phyloP scores from a whole-genome alignment of 2,329 filamentous ascomycete species.

The Cladosporium sp. region DNA sequence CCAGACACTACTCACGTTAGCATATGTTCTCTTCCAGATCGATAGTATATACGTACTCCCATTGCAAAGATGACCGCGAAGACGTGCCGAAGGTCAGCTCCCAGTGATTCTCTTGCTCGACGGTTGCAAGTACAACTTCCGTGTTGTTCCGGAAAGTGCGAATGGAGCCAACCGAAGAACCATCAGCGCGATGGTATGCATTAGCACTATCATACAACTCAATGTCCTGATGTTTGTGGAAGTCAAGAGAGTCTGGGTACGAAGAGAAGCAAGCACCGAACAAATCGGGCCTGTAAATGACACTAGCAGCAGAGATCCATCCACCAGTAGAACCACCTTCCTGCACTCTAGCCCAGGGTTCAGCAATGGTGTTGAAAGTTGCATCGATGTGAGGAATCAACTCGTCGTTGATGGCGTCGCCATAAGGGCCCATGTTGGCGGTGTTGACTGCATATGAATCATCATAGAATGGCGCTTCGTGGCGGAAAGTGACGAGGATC shows the following conservation, averaged over 20 bases:
- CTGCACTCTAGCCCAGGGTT: slow-evolving; percentile 40
- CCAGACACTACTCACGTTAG: slow-evolving; percentile 30
- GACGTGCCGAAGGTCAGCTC: slow-evolving; percentile 40
- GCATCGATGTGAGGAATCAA: slow-evolving; percentile 38
- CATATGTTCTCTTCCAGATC: neutral
- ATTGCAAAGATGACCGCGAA: slow-evolving; percentile 37
- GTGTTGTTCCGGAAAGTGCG: slow-evolving; percentile 32
- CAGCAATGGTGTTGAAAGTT: slow-evolving; percentile 39
- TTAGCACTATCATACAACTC: slow-evolving; percentile 36
- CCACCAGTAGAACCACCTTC: slow-evolving; percentile 42
- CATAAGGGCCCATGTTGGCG: slow-evolving; percentile 42
- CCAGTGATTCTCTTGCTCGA: slow-evolving; percentile 41
- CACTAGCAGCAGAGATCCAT: slow-evolving; percentile 39
- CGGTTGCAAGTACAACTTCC: slow-evolving; percentile 31
- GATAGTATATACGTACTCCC: slow-evolving; percentile 30
- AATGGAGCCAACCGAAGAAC: slow-evolving; percentile 36
- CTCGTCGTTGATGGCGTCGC: slow-evolving; percentile 44
- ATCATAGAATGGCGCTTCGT: slow-evolving; percentile 41
- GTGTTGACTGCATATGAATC: slow-evolving; percentile 44
- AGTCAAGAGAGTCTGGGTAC: slow-evolving; percentile 37
- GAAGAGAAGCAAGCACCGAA: slow-evolving; percentile 41
- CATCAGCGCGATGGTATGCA: slow-evolving; percentile 28
- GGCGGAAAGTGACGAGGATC: slow-evolving; percentile 41
- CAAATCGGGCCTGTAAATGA: slow-evolving; percentile 42
- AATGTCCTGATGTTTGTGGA: slow-evolving; percentile 41